A percentile compares a stretch with the other conserved stretches of the same genome.
These are phyloP conservation scores for Monosporozyma solicola DNA, from an alignment of 805 yeast genomes.

Conservation along the genomic window DNA sequence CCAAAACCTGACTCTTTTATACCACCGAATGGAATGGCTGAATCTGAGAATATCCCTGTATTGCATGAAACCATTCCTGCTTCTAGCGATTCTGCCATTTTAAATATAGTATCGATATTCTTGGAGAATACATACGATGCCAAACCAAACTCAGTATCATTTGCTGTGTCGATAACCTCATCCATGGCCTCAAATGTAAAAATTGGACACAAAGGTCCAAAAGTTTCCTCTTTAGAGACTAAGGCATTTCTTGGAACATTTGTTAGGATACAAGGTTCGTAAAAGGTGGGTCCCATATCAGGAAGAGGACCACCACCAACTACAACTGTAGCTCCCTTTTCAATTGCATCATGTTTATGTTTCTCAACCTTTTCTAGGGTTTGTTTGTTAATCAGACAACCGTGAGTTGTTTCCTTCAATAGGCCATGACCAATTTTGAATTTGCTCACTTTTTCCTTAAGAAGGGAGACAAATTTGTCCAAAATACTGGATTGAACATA, in stretches of 20 bases:
- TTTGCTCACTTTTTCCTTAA: constrained; percentile 37
- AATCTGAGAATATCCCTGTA: constrained; percentile 48
- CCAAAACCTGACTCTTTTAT: constrained; percentile 62
- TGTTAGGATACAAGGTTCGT: constrained; percentile 45
- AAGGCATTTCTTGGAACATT: constrained; percentile 43
- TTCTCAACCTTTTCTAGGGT: constrained; percentile 46
- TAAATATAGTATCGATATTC: constrained; percentile 40
- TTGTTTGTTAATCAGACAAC: constrained; percentile 44
- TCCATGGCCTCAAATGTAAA: constrained; percentile 45
- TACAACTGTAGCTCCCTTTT: constrained; percentile 45
- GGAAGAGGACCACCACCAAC: constrained; percentile 45
- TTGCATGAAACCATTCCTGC: constrained; percentile 60
- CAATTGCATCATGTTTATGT: constrained; percentile 45
- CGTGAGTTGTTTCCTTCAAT: constrained; percentile 43
- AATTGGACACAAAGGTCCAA: constrained; percentile 57
- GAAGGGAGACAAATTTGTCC: constrained; percentile 38
- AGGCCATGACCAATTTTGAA: constrained; percentile 53
- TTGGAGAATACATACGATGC: constrained; percentile 53
- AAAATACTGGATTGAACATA: constrained; percentile 46
- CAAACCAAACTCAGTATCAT: constrained; percentile 47
- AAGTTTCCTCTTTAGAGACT: constrained; percentile 50
- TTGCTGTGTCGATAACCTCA: constrained; percentile 46
- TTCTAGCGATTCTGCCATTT: constrained; percentile 48
- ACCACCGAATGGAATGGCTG: constrained; percentile 54
- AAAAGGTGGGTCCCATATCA: constrained; percentile 42